Evolutionary conservation across 306 rosid species (phyloP).

Genomic region (Prunus davidiana): DNA sequence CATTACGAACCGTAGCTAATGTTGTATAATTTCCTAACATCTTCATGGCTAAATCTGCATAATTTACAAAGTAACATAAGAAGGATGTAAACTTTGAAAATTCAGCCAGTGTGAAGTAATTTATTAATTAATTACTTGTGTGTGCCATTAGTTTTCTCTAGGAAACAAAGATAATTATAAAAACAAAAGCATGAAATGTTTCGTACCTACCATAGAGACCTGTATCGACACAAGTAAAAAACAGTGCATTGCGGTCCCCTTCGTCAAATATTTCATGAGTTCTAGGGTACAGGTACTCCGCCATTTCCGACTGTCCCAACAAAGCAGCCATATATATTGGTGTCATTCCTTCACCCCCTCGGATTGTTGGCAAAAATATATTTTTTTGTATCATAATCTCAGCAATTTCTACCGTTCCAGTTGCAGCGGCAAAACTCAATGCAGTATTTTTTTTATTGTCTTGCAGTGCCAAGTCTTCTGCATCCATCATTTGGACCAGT

Average conservation of each 20-base stretch:
- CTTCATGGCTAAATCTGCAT: constrained; percentile 11
- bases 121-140: too few relatives aligned
- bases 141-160: too few relatives aligned
- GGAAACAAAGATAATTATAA: neutral
- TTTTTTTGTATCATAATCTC: neutral
- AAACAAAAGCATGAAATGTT: neutral
- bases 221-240: neutral
- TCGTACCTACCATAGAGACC: constrained; percentile 1
- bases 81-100: too few relatives aligned
- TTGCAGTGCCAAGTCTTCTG: neutral
- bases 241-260: neutral
- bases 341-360: neutral
- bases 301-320: constrained; percentile 3
- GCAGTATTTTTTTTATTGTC: neutral
- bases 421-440: constrained; percentile 11
- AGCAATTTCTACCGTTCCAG: constrained; percentile 15
- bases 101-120: too few relatives aligned
- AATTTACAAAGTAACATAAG: neutral
- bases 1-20: neutral
- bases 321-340: constrained; percentile 14
- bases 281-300: neutral
- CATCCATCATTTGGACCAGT: neutral
- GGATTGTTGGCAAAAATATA: neutral
- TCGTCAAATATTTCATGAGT: neutral
- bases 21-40: neutral